A percentile compares a stretch with the other conserved stretches of the same genome.
Evolutionary conservation across 2,329 filamentous ascomycete genomes (phyloP).

Genomic region (Metarhizium sp.): DNA sequence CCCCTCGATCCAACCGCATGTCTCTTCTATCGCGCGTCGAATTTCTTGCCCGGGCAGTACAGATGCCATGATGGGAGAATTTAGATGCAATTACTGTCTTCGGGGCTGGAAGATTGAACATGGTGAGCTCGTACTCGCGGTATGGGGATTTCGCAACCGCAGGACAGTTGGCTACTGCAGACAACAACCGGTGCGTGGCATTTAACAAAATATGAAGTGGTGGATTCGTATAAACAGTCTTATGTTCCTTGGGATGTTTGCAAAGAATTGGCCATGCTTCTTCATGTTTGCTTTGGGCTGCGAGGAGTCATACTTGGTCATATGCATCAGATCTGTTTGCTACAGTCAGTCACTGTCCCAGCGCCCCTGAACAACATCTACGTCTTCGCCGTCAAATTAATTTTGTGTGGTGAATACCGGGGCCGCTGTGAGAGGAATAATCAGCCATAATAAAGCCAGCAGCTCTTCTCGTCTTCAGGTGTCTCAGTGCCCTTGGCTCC

Average conservation of each 20-base stretch:
- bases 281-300: background rate
- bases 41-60: background rate
- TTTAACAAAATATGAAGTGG: too few relatives aligned
- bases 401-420: too few relatives aligned
- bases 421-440: background rate
- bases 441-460: background rate
- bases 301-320: background rate
- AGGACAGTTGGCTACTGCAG: too few relatives aligned
- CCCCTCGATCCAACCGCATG: conserved; percentile 13
- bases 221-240: too few relatives aligned
- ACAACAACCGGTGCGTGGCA: too few relatives aligned
- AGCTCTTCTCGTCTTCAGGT: background rate
- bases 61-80: background rate
- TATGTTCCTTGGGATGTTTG: background rate
- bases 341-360: background rate
- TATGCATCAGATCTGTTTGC: background rate
- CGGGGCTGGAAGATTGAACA: background rate
- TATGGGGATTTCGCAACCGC: background rate
- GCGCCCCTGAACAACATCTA: background rate
- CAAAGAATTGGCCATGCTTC: background rate
- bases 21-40: conserved; percentile 1
- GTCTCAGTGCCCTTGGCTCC: background rate
- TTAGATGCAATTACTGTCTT: background rate
- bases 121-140: background rate
- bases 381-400: too few relatives aligned